Base-by-base conservation (phyloP, 2,329 filamentous ascomycete species). In the Emericellopsis atlantica region DNA sequence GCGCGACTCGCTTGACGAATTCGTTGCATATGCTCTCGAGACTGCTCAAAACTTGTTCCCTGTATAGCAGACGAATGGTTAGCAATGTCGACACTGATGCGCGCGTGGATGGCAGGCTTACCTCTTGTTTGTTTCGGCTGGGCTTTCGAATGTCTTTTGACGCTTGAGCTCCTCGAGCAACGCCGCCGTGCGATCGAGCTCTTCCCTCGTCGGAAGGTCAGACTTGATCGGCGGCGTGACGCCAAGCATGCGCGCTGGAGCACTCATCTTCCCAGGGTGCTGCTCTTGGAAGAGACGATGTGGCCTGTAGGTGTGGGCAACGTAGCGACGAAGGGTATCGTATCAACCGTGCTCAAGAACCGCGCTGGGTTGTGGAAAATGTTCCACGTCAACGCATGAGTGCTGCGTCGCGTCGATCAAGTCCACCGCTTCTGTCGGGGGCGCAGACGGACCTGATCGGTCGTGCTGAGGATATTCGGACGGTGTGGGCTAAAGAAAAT, bases 91-190 rank as follows among this genome's bases (percentile, higher is more conserved):
- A 7, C 26, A 12, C 26, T 29, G 6, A 6, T 29, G 12, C 12
- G 26, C 4, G 26, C 26, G 9, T 4, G 6, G 12, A 9, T 29
- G 2, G 26, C 12, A 4, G 16, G 35, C 60, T 45, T 63, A 86
- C 85, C 89, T 81, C 59, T 84, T 87, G 46, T 86, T 74, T 4
- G 86, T 94, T 56, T 93, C 92, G 35, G 84, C 72, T 12, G 79
- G 74, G 40, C 76, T 78, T 62, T 96, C 92, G 53, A 95, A 98
- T 40, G 92, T 95, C 62, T 93, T 90, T 62, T 95, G 85, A 33
- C 72, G 72, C 58, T 87, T 87, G 45, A 98, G 67, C 62, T 95
- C 89, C 42, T 84, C 78, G 43, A 95, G 74, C 36, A 98, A 74
- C 42, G 80, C 71, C 49, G 87, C 80, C 51, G 86, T 93, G 39